A percentile compares a stretch with the other conserved stretches of the same genome.
These are phyloP conservation scores for Chrysosporium keratinophilum DNA, from an alignment of 2,329 filamentous ascomycete genomes.

Conservation along the genomic window DNA sequence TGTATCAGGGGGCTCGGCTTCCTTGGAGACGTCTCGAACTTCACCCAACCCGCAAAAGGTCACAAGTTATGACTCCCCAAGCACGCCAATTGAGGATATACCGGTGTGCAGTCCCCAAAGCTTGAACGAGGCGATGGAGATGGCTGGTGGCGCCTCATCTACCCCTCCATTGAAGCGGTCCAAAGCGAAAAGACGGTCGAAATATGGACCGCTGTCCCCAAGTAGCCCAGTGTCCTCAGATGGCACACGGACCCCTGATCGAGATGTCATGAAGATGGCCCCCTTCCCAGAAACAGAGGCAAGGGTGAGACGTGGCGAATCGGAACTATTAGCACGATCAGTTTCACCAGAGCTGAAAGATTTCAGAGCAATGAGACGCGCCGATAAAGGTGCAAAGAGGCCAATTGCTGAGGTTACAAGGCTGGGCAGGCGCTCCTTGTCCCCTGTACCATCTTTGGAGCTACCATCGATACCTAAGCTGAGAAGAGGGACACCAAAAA, in stretches of 20 bases:
- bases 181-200: constrained; percentile 34
- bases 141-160: constrained; percentile 25
- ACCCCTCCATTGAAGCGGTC: constrained; percentile 28
- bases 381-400: not conserved
- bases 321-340: constrained; percentile 1
- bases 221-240: constrained; percentile 19
- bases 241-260: constrained; percentile 20
- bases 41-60: not conserved
- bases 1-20: not conserved
- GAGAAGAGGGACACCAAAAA: constrained; percentile 29
- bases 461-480: constrained; percentile 38
- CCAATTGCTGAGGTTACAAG: constrained; percentile 22
- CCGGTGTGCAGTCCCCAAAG: constrained; percentile 11
- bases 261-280: constrained; percentile 17
- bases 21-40: not conserved
- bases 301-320: not conserved
- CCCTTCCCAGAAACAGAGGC: constrained; percentile 2
- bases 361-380: not conserved
- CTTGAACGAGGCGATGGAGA: constrained; percentile 18
- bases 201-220: constrained; percentile 28
- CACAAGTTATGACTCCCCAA: not conserved
- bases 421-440: constrained; percentile 30
- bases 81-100: constrained; percentile 4
- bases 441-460: constrained; percentile 39
- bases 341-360: constrained; percentile 8